A percentile compares a stretch with the other conserved stretches of the same genome.
These are phyloP conservation scores for Schizosaccharomyces cryophilus DNA, from an alignment of 805 yeast species.

Conservation along the genomic window DNA sequence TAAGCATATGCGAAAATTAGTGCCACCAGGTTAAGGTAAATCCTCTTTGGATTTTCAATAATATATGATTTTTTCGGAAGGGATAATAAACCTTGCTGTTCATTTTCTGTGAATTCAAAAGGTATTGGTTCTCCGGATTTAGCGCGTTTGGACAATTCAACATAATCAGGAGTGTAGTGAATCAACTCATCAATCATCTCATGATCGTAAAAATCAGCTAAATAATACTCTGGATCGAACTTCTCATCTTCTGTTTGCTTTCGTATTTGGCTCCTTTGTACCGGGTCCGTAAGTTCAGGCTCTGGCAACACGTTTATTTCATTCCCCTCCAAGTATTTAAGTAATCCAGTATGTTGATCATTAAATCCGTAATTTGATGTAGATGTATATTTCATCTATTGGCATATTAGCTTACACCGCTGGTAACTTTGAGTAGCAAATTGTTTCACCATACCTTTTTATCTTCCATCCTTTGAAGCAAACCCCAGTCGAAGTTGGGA, in stretches of 20 bases:
- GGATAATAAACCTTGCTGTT: conserved; percentile 40
- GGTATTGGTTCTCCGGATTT: conserved; percentile 6
- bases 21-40: conserved; percentile 39
- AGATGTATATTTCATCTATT: not conserved
- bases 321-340: conserved; percentile 55
- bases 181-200: conserved; percentile 26
- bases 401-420: too few species aligned
- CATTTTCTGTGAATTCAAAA: conserved; percentile 31
- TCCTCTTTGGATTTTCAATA: conserved; percentile 28
- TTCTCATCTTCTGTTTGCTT: conserved; percentile 40
- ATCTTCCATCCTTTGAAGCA: conserved; percentile 32
- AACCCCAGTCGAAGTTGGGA: conserved; percentile 62
- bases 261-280: conserved; percentile 42
- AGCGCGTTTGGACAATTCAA: not conserved
- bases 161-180: conserved; percentile 15
- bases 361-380: conserved; percentile 48
- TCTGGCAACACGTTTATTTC: conserved; percentile 72
- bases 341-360: conserved; percentile 30
- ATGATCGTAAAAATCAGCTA: conserved; percentile 46
- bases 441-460: conserved; percentile 4
- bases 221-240: conserved; percentile 74
- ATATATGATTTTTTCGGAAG: conserved; percentile 42
- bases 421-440: too few species aligned
- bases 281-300: conserved; percentile 42
- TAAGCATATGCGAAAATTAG: conserved; percentile 49